Evolutionary conservation across 75 land plant genomes (phyloP).

Genomic region (Sequoiadendron giganteum): DNA sequence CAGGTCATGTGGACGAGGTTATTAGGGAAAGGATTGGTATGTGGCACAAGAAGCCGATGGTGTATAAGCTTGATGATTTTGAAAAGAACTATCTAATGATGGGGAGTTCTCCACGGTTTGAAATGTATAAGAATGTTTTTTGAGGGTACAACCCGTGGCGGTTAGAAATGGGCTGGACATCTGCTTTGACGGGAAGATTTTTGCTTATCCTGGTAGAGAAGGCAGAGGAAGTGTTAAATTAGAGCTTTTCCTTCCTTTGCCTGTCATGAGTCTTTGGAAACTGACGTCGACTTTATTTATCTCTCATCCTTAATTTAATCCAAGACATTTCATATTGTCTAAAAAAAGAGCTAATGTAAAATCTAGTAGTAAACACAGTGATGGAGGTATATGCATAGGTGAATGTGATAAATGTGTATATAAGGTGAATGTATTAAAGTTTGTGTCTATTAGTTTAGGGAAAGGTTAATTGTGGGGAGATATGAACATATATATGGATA

Average conservation of each 20-base stretch:
- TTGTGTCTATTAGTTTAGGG: too few relatives aligned
- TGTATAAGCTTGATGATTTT: neutral
- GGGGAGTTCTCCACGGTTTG: conserved; percentile 63
- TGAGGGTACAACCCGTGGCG: conserved; percentile 52
- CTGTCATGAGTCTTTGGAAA: conserved; percentile 28
- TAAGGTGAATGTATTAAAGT: too few relatives aligned
- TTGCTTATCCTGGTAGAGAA: conserved; percentile 38
- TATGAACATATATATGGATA: too few relatives aligned
- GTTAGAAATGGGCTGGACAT: conserved; percentile 35
- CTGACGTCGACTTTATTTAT: conserved; percentile 23
- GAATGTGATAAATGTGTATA: too few relatives aligned
- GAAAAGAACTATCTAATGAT: conserved; percentile 9
- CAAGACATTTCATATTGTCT: too few relatives aligned
- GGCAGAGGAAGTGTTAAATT: conserved; percentile 42
- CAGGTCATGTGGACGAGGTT: neutral
- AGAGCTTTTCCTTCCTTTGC: conserved; percentile 35
- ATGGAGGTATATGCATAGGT: too few relatives aligned
- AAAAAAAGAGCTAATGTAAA: too few relatives aligned
- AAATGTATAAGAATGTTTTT: conserved; percentile 58
- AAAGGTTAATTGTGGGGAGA: too few relatives aligned
- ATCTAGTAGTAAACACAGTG: too few relatives aligned
- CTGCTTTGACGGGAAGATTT: conserved; percentile 46
- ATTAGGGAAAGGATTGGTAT: neutral
- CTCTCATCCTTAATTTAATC: too few relatives aligned
- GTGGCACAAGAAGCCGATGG: too few relatives aligned